Percentiles rank a stretch among this genome's conserved stretches.
Evolutionary conservation across 345 rosid genomes (phyloP).

Genomic region (Euphorbia peplus): DNA sequence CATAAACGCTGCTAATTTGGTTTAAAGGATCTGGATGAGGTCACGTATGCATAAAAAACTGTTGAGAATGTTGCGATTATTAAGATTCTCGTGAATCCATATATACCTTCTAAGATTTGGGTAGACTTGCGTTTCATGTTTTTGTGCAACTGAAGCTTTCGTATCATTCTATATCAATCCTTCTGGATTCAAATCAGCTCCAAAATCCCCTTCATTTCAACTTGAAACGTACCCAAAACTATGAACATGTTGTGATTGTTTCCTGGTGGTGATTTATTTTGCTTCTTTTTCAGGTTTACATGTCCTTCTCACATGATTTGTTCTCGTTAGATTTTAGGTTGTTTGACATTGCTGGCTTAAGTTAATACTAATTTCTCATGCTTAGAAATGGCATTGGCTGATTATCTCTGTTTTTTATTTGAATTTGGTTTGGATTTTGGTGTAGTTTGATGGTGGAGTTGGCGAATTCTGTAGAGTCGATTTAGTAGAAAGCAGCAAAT

Average conservation of each 20-base stretch:
- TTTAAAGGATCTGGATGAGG: neutral
- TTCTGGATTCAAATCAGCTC: no score
- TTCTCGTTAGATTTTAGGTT: no score
- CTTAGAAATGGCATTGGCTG: neutral
- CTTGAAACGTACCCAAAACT: no score
- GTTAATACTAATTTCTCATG: neutral
- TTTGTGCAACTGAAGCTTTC: neutral
- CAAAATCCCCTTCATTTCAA: no score
- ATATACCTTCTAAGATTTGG: neutral
- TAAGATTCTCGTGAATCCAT: neutral
- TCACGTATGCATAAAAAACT: neutral
- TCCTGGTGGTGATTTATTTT: no score
- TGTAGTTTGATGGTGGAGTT: slow-evolving; percentile 7
- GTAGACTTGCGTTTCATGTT: neutral
- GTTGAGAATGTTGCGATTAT: neutral
- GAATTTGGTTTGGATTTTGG: neutral
- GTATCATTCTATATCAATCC: no score
- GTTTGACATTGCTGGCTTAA: no score
- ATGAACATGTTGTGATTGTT: no score
- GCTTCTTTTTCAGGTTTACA: no score
- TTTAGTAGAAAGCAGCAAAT: neutral
- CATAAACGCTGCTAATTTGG: neutral
- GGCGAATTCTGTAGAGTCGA: slow-evolving; percentile 11
- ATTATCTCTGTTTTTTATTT: neutral
- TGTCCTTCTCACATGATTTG: no score